Evolutionary conservation across 2,329 filamentous ascomycete genomes (phyloP).

Genomic region (Hirsutella rhossiliensis): DNA sequence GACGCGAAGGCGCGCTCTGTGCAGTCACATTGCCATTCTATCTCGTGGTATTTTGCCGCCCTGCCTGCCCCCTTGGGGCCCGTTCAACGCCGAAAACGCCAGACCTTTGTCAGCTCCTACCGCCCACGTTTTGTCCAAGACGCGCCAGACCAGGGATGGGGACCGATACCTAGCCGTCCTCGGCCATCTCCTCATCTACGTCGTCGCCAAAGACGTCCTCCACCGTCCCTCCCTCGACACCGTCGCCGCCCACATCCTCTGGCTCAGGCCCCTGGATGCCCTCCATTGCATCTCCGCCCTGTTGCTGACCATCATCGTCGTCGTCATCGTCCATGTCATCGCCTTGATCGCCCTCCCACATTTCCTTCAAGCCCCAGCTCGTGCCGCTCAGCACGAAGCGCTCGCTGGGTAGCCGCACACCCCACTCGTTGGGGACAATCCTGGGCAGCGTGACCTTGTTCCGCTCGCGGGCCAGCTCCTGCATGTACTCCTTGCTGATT

Average conservation of each 20-base stretch:
- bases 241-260: constrained; percentile 32
- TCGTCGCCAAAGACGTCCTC: constrained; percentile 44
- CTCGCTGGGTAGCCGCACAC: constrained; percentile 53
- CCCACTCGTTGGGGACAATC: constrained; percentile 54
- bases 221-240: constrained; percentile 35
- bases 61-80: not conserved
- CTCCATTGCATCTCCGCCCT: constrained; percentile 36
- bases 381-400: constrained; percentile 55
- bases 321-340: constrained; percentile 27
- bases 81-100: constrained; percentile 6
- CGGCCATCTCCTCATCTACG: constrained; percentile 45
- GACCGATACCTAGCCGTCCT: constrained; percentile 13
- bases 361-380: constrained; percentile 50
- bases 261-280: constrained; percentile 28
- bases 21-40: too few relatives aligned
- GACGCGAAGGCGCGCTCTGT: too few relatives aligned
- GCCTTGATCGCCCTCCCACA: constrained; percentile 38
- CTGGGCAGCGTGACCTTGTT: constrained; percentile 56
- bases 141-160: too few relatives aligned
- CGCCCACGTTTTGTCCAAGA: not conserved
- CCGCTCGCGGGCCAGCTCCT: constrained; percentile 59
- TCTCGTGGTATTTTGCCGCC: not conserved
- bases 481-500: constrained; percentile 62
- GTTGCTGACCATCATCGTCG: constrained; percentile 26
- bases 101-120: not conserved